Evolutionary conservation across 1,284 basidiomycete genomes (phyloP).

Genomic region (Lentinus polychrous): DNA sequence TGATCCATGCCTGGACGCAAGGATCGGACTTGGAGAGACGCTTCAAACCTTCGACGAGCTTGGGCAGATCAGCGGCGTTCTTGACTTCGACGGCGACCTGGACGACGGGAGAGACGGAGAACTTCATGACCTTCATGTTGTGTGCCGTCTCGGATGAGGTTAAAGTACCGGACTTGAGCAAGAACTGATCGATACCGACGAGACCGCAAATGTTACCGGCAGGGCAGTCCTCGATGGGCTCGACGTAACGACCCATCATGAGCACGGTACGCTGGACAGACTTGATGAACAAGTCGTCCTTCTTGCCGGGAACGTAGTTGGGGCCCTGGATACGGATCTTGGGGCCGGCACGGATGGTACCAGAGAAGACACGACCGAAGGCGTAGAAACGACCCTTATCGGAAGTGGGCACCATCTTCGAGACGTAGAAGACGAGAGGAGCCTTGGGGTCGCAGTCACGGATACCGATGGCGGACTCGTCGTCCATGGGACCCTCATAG

Average conservation of each 20-base stretch:
- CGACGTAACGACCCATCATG: slow-evolving; percentile 99
- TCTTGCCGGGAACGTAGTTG: slow-evolving; percentile 98
- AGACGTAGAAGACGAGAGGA: slow-evolving; percentile 97
- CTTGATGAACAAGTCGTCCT: slow-evolving; percentile 98
- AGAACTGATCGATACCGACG: slow-evolving; percentile 99
- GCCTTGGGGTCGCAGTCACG: slow-evolving; percentile 97
- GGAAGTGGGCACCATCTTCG: slow-evolving; percentile 99
- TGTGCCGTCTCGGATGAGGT: slow-evolving; percentile 98
- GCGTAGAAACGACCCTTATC: slow-evolving; percentile 99
- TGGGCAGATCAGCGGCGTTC: slow-evolving; percentile 98
- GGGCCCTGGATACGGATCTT: slow-evolving; percentile 99
- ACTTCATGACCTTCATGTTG: slow-evolving; percentile 99
- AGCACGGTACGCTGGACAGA: slow-evolving; percentile 98
- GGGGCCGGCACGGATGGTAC: slow-evolving; percentile 94
- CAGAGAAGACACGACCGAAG: slow-evolving; percentile 99
- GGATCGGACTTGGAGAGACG: slow-evolving; percentile 99
- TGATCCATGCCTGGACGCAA: slow-evolving; percentile 96
- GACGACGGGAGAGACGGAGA: slow-evolving; percentile 99
- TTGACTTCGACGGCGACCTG: slow-evolving; percentile 99
- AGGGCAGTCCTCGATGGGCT: slow-evolving; percentile 99
- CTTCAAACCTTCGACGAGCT: slow-evolving; percentile 99
- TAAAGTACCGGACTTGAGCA: slow-evolving; percentile 98
- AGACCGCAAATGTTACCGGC: slow-evolving; percentile 99
- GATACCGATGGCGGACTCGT: slow-evolving; percentile 98
- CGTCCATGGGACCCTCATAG: slow-evolving; percentile 99